These are phyloP conservation scores for Emmonsiellopsis sp. DNA, from an alignment of 2,329 filamentous ascomycete species.

Conservation along the genomic window DNA sequence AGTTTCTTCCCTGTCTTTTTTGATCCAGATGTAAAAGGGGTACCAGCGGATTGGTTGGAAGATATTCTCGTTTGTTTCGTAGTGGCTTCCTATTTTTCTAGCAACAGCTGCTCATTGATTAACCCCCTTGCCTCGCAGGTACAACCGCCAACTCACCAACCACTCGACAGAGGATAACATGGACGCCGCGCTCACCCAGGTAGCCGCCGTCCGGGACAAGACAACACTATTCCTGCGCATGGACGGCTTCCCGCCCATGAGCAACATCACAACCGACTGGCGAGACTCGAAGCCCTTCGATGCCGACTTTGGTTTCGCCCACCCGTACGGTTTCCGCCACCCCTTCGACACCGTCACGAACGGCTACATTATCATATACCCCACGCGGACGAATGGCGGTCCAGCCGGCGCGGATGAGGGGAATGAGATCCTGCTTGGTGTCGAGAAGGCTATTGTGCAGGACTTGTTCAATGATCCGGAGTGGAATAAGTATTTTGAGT, in stretches of 20 bases:
- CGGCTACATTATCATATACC: constrained; percentile 24
- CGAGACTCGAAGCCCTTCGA: constrained; percentile 22
- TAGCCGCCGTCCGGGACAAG: constrained; percentile 32
- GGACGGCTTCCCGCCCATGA: constrained; percentile 29
- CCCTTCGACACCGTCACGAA: constrained; percentile 22
- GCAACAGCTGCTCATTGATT: too few species aligned
- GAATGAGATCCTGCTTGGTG: constrained; percentile 25
- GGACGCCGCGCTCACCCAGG: constrained; percentile 18
- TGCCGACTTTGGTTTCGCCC: constrained; percentile 31
- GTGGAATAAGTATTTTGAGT: constrained; percentile 32
- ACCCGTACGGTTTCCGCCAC: constrained; percentile 26
- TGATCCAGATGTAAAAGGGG: background rate
- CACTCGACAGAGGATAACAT: constrained; percentile 25
- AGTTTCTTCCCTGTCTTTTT: background rate
- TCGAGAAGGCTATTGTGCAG: constrained; percentile 26
- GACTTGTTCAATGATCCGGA: constrained; percentile 26
- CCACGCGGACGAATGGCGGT: constrained; percentile 14
- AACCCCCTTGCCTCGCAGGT: constrained; percentile 10
- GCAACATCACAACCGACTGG: constrained; percentile 28
- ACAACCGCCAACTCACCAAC: constrained; percentile 31
- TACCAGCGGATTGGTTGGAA: background rate
- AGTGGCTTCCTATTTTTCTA: background rate
- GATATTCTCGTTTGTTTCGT: background rate
- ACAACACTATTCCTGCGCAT: constrained; percentile 23
- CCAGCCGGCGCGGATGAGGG: constrained; percentile 27